phyloP scores from a whole-genome alignment of 345 rosid species.

The Lagerstroemia speciosa region DNA sequence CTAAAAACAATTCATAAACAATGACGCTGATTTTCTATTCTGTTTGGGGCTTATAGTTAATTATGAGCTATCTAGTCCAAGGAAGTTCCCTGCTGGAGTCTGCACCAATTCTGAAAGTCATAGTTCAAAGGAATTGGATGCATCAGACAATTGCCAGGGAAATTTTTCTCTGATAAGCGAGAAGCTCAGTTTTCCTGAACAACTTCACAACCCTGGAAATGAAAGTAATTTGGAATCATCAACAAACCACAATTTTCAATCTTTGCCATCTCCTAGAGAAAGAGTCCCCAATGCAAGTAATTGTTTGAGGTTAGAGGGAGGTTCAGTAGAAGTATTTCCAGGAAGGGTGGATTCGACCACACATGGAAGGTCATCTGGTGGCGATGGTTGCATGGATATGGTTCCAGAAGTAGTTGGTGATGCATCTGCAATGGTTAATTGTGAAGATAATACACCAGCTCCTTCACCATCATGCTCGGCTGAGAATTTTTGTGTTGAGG shows the following conservation, averaged over 20 bases:
- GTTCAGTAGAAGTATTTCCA: conserved; percentile 16
- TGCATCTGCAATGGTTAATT: conserved; percentile 19
- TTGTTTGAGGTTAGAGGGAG: conserved; percentile 18
- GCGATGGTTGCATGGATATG: conserved; percentile 24
- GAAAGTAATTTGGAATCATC: not conserved
- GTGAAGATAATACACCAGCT: conserved; percentile 20
- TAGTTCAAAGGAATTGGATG: conserved; percentile 11
- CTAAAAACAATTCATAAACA: not conserved
- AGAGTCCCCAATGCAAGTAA: not conserved
- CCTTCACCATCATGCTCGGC: conserved; percentile 16
- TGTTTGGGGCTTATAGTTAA: conserved; percentile 18
- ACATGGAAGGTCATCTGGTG: conserved; percentile 9
- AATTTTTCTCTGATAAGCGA: not conserved
- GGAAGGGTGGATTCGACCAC: conserved; percentile 11
- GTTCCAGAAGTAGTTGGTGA: conserved; percentile 22
- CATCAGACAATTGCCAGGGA: not conserved
- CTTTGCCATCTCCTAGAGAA: conserved; percentile 4
- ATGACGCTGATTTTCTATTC: not conserved
- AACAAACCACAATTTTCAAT: not conserved
- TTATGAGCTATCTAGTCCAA: conserved; percentile 2
- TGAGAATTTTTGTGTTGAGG: conserved; percentile 20
- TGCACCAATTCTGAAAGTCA: conserved; percentile 2
- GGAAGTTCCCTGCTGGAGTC: conserved; percentile 7
- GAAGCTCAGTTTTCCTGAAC: not conserved
- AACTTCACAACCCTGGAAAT: conserved; percentile 1